These are phyloP conservation scores for Sonneratia alba DNA, from an alignment of 345 rosid species.

Conservation along the genomic window DNA sequence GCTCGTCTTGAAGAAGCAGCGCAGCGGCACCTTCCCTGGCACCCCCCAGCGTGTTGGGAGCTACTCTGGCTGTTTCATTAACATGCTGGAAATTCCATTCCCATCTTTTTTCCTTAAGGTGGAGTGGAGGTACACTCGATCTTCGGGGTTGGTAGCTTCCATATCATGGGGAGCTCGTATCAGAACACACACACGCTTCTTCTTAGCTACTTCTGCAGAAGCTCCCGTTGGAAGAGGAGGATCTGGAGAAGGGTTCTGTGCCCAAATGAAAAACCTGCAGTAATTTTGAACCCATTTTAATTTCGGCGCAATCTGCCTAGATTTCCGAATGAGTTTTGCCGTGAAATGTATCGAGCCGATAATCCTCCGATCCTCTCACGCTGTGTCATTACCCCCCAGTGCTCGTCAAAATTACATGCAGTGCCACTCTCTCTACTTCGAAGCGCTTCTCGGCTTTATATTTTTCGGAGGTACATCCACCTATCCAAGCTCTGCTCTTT, in stretches of 20 bases:
- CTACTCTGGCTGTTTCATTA: slow-evolving; percentile 6
- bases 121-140: too few species aligned
- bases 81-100: not conserved
- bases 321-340: too few species aligned
- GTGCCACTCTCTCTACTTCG: too few species aligned
- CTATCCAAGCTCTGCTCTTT: too few species aligned
- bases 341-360: too few species aligned
- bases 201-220: not conserved
- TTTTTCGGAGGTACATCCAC: too few species aligned
- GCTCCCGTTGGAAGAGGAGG: not conserved
- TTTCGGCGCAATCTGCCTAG: slow-evolving; percentile 17
- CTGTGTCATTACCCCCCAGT: too few species aligned
- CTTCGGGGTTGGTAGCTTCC: not conserved
- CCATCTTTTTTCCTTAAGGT: not conserved
- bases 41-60: slow-evolving; percentile 4
- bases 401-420: too few species aligned
- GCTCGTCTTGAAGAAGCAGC: slow-evolving; percentile 16
- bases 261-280: too few species aligned
- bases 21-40: not conserved
- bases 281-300: not conserved
- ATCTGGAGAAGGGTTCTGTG: not conserved
- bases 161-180: too few species aligned
- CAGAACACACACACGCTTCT: not conserved
- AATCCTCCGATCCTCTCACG: too few species aligned
- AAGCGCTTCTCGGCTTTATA: too few species aligned